A percentile compares a stretch with the other conserved stretches of the same genome.
Evolutionary conservation across 1,139 yeast genomes (phyloP).

Genomic region (Yamadazyma friedrichii): DNA sequence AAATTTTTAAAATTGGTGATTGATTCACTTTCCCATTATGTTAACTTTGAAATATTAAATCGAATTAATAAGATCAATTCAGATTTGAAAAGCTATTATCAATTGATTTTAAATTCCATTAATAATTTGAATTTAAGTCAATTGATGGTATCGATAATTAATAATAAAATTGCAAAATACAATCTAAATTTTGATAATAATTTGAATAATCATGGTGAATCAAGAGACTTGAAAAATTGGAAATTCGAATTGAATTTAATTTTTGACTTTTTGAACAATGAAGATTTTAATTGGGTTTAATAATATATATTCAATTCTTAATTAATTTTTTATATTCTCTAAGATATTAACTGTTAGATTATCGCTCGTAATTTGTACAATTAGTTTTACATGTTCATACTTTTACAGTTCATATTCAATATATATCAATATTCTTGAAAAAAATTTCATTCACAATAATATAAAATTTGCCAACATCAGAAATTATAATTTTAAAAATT

Average conservation of each 20-base stretch:
- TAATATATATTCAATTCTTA: slow-evolving; percentile 1
- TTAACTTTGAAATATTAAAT: slow-evolving; percentile 24
- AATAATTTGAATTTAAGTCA: slow-evolving; percentile 28
- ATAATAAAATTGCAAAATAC: slow-evolving; percentile 1
- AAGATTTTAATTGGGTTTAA: slow-evolving; percentile 36
- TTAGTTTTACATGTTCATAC: no score
- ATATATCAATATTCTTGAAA: no score
- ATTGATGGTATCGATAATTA: not conserved
- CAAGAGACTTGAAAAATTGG: slow-evolving; percentile 26
- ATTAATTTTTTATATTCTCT: not conserved
- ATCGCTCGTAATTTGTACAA: no score
- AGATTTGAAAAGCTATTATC: slow-evolving; percentile 38
- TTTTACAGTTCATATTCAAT: no score
- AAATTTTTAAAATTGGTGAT: slow-evolving; percentile 35
- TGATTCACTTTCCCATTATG: slow-evolving; percentile 25
- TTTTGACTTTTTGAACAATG: slow-evolving; percentile 32
- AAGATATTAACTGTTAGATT: no score
- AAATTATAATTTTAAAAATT: no score
- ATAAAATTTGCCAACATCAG: no score
- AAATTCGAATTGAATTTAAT: slow-evolving; percentile 22
- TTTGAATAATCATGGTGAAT: not conserved
- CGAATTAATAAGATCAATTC: slow-evolving; percentile 36
- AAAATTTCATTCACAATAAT: no score
- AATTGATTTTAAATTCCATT: slow-evolving; percentile 31
- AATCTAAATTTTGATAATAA: slow-evolving; percentile 1